Evolutionary conservation across 345 rosid species (phyloP), one percentile per base, ranked within the genome.

Genomic region (Capsella bursapastoris): DNA sequence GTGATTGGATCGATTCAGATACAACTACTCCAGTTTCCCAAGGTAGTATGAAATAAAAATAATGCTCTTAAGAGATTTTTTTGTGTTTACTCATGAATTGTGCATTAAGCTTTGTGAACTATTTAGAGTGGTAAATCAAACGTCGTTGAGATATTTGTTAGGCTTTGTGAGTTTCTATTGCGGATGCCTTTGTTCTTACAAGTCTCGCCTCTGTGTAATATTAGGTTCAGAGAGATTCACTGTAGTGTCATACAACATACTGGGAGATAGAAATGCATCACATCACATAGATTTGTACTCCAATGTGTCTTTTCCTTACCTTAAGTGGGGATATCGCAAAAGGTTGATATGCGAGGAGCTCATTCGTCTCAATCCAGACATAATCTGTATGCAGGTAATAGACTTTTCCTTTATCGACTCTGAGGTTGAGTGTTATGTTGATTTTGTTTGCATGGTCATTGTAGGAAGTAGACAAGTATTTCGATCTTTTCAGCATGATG

Each of bases 391-490:
- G 86, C 97, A 89, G 79, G 96, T 92, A 65, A 69, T 66, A 38
- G 16, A 27, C 38, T 45, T 55, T 53, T 43, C 27, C 8, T 34
- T 9, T 40, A 3, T 35, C 14, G 27, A 14, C 9, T 12, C 7
- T 2, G 11, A 2, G 48, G 22, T 47, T 3, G 38, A 41, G n/a
- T 37, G 28, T 32, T 37, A 15, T 53, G 45, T 75, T 56, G 55
- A 28, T 53, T 68, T 47, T 74, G 62, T 55, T 45, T 55, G 70
- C 25, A 22, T 44, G 29, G 48, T 72, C 55, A 0, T 81, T 55
- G 43, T 78, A 92, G 97, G 93, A 88, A 83, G 97, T 89, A 82
- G 96, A 89, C 79, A 89, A 74, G 76, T 89, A 87, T 62, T 83
- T 81, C 44, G 96, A 89, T 75, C 73, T 89, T 31, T 81, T 79